Conservation (phyloP, 202 grass and related monocot species). For the Saccharum hybrid region DNA sequence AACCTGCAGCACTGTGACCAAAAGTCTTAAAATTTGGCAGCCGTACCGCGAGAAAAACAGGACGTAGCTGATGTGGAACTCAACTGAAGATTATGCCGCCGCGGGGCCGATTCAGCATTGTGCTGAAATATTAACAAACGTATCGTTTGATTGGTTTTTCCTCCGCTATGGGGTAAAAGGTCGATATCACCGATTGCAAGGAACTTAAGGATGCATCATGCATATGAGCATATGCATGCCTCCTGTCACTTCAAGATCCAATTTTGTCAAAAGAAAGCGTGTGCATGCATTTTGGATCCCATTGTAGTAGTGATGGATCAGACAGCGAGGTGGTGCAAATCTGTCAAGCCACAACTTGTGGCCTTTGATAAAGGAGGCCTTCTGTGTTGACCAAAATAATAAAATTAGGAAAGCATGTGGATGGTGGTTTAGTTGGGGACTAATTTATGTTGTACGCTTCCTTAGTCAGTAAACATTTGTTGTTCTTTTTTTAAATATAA, state of each 20-base stretch:
- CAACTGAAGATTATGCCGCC: background rate
- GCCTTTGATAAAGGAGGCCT: background rate
- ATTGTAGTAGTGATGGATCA: background rate
- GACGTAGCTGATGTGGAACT: background rate
- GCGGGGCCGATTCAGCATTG: background rate
- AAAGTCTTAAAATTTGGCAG: slow-evolving; percentile 29
- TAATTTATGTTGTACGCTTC: background rate
- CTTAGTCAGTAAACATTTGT: background rate
- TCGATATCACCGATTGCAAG: background rate
- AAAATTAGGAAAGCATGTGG: slow-evolving; percentile 13
- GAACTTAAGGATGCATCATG: background rate
- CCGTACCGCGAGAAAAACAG: slow-evolving; percentile 27
- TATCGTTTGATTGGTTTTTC: background rate
- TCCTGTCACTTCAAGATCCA: slow-evolving; percentile 11
- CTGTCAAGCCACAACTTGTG: background rate
- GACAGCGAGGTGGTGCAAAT: slow-evolving; percentile 21
- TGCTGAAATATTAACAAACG: background rate
- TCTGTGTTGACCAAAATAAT: slow-evolving; percentile 48
- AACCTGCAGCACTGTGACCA: background rate
- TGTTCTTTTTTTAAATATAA: background rate
- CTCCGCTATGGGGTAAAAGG: background rate
- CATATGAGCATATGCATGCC: too few relatives aligned
- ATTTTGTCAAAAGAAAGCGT: slow-evolving; percentile 49
- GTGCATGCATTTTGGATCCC: background rate
- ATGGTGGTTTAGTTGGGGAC: background rate